phyloP scores from a whole-genome alignment of 441 rosid genomes.

The Raphanus hybrid region DNA sequence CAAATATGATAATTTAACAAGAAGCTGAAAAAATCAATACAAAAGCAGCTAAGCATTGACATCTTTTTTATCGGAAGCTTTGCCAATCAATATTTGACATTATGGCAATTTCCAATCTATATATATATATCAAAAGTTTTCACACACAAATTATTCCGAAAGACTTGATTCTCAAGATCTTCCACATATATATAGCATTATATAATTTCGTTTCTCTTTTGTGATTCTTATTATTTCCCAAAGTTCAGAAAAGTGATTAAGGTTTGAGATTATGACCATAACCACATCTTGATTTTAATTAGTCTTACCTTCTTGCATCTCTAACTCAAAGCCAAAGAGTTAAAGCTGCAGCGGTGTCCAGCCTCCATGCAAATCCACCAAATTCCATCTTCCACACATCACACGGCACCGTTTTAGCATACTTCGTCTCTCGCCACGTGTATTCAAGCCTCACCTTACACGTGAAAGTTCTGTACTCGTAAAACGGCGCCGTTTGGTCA shows the following conservation, averaged over 20 bases:
- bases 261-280: slow-evolving; percentile 13
- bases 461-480: slow-evolving; percentile 25
- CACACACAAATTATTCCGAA: slow-evolving; percentile 14
- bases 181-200: slow-evolving; percentile 18
- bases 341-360: slow-evolving; percentile 43
- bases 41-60: slow-evolving; percentile 21
- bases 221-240: slow-evolving; percentile 15
- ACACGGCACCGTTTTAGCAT: slow-evolving; percentile 45
- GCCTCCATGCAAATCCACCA: slow-evolving; percentile 48
- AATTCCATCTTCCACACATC: slow-evolving; percentile 45
- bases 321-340: slow-evolving; percentile 41
- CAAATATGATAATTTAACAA: not conserved
- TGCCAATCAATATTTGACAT: slow-evolving; percentile 30
- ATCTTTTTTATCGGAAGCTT: slow-evolving; percentile 10
- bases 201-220: slow-evolving; percentile 2
- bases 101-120: not conserved
- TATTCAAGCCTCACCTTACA: slow-evolving; percentile 41
- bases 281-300: slow-evolving; percentile 19
- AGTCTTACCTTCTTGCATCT: slow-evolving; percentile 12
- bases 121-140: slow-evolving; percentile 2
- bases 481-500: slow-evolving; percentile 37
- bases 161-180: slow-evolving; percentile 32
- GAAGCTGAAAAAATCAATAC: not conserved
- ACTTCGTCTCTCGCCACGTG: slow-evolving; percentile 41
- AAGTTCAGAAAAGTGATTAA: slow-evolving; percentile 6